A percentile compares a stretch with the other conserved stretches of the same genome.
Conservation (phyloP, 2,329 filamentous ascomycete genomes). For the Calonectria leucothoes region DNA sequence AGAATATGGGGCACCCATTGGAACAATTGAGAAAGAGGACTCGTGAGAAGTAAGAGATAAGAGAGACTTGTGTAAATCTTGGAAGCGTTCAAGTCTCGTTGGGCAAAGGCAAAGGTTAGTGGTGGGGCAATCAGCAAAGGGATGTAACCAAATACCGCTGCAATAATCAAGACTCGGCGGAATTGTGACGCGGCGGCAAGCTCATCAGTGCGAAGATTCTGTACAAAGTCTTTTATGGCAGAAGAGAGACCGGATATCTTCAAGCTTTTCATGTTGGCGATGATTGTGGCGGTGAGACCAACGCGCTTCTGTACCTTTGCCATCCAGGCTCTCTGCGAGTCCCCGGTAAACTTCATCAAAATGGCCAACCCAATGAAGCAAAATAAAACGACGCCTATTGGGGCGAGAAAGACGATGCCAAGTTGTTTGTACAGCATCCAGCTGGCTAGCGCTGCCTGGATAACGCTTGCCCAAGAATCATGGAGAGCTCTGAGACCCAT, state of each 20-base stretch:
- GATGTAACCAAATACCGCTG: slow-evolving; percentile 40
- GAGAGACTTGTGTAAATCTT: slow-evolving; percentile 45
- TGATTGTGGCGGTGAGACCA: slow-evolving; percentile 35
- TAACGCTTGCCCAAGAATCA: slow-evolving; percentile 48
- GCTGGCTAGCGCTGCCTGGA: slow-evolving; percentile 54
- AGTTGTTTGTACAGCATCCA: slow-evolving; percentile 59
- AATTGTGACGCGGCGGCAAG: slow-evolving; percentile 32
- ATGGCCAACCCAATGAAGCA: slow-evolving; percentile 4
- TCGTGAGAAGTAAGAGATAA: slow-evolving; percentile 45
- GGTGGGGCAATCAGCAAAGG: slow-evolving; percentile 48
- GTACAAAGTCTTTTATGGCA: slow-evolving; percentile 36
- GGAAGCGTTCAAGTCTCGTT: slow-evolving; percentile 30
- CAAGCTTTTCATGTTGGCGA: slow-evolving; percentile 40
- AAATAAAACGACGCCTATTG: slow-evolving; percentile 53
- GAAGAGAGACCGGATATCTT: slow-evolving; percentile 38
- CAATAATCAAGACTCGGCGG: slow-evolving; percentile 29
- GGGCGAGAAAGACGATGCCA: slow-evolving; percentile 58
- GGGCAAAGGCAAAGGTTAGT: slow-evolving; percentile 41
- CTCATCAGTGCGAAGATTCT: slow-evolving; percentile 38
- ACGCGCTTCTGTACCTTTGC: slow-evolving; percentile 44
- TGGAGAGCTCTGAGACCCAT: slow-evolving; percentile 40
- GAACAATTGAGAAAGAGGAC: slow-evolving; percentile 43
- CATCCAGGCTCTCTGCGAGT: slow-evolving; percentile 48
- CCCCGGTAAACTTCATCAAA: neutral
- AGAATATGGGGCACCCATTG: slow-evolving; percentile 43